phyloP scores from a whole-genome alignment of 164 flowering plant species.

The Kalanchoe fedtschenkoi region DNA sequence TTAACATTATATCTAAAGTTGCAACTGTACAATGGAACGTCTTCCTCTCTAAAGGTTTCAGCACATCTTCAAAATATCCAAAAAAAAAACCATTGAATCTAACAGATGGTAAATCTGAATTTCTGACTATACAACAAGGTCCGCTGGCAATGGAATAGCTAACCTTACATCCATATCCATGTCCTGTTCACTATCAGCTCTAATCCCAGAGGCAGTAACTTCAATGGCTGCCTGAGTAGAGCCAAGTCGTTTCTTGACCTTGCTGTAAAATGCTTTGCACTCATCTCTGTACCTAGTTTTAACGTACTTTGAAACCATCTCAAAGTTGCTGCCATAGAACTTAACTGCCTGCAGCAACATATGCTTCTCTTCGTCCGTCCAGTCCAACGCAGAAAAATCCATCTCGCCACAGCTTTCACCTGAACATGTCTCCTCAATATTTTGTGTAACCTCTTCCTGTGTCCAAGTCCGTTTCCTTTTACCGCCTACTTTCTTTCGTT shows the following conservation, averaged over 20 bases:
- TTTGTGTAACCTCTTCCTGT: constrained; percentile 52
- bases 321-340: constrained; percentile 77
- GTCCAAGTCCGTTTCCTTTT: constrained; percentile 27
- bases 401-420: constrained; percentile 87
- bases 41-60: background rate
- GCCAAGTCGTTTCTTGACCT: constrained; percentile 80
- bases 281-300: constrained; percentile 65
- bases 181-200: background rate
- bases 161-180: background rate
- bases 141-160: background rate
- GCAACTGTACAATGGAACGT: background rate
- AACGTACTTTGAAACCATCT: constrained; percentile 52
- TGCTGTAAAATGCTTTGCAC: constrained; percentile 84
- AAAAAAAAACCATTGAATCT: background rate
- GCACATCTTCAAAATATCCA: background rate
- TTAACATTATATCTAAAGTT: background rate
- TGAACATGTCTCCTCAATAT: constrained; percentile 67
- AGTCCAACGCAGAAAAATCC: constrained; percentile 42
- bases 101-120: background rate
- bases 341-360: constrained; percentile 55
- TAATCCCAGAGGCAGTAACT: background rate
- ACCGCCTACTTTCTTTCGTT: constrained; percentile 29
- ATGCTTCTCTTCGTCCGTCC: constrained; percentile 91
- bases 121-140: background rate
- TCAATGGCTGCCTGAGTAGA: background rate